Conservation (phyloP, 2,329 filamentous ascomycete genomes). For the Amauroascus niger region DNA sequence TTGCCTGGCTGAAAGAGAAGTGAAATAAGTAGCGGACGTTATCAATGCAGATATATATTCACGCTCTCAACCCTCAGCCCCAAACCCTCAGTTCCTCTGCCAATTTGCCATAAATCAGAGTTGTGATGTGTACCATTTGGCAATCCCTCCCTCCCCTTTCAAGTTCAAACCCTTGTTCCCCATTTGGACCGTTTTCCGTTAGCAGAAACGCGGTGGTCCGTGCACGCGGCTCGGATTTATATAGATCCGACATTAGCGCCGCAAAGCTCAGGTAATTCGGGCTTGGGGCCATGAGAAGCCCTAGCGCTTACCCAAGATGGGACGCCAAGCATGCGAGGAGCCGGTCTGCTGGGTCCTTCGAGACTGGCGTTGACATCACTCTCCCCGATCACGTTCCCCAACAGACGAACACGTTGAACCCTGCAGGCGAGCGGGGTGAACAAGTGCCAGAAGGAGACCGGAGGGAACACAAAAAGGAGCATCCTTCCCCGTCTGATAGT, state of each 20-base stretch:
- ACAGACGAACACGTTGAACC: neutral
- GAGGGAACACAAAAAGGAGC: neutral
- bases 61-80: neutral
- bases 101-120: neutral
- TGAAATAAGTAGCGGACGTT: neutral
- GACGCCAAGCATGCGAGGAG: neutral
- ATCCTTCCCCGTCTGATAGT: neutral
- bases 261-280: neutral
- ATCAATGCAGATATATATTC: neutral
- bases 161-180: too few relatives aligned
- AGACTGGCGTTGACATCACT: constrained; percentile 11
- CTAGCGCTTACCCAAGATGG: neutral
- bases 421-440: neutral
- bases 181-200: neutral
- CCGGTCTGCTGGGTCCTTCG: neutral
- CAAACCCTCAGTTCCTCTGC: neutral
- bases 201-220: constrained; percentile 11
- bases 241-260: neutral
- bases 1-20: neutral
- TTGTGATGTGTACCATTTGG: neutral
- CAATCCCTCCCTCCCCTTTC: too few relatives aligned
- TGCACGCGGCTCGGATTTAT: constrained; percentile 2
- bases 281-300: neutral
- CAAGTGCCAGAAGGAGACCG: neutral
- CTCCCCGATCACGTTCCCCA: neutral